These are phyloP conservation scores for Botryobasidium botryosum DNA, from an alignment of 768 basidiomycete species.

Conservation along the genomic window DNA sequence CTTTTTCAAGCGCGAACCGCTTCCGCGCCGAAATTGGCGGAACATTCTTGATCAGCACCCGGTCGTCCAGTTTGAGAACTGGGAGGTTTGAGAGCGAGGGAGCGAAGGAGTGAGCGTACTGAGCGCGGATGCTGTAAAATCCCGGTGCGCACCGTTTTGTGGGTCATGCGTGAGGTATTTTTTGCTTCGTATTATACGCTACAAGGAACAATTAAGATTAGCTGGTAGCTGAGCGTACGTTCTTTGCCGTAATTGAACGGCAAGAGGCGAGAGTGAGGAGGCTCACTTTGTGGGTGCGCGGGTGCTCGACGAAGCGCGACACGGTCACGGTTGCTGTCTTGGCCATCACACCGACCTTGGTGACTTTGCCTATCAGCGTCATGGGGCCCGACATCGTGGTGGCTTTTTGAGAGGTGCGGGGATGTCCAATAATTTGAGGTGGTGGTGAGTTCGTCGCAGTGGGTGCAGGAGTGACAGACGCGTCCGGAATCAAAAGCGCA, in stretches of 20 bases:
- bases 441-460: no score
- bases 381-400: no score
- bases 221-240: not conserved
- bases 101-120: not conserved
- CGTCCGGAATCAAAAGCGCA: no score
- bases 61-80: constrained; percentile 53
- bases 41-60: constrained; percentile 66
- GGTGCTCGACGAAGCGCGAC: constrained; percentile 53
- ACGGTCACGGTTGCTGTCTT: constrained; percentile 78
- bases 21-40: constrained; percentile 66
- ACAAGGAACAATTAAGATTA: no score
- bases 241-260: constrained; percentile 7
- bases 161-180: constrained; percentile 69
- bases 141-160: constrained; percentile 36
- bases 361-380: constrained; percentile 55
- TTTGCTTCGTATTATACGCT: constrained; percentile 61
- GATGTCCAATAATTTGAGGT: no score
- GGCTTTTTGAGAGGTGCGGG: no score
- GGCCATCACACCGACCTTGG: constrained; percentile 67
- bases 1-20: constrained; percentile 50
- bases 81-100: not conserved
- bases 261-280: not conserved
- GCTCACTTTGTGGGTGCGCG: constrained; percentile 54
- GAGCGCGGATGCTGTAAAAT: not conserved
- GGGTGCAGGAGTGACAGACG: no score